Evolutionary conservation across 2,329 filamentous ascomycete species (phyloP), one percentile per base, ranked within the genome.

Genomic region (Madurella mycetomatis): DNA sequence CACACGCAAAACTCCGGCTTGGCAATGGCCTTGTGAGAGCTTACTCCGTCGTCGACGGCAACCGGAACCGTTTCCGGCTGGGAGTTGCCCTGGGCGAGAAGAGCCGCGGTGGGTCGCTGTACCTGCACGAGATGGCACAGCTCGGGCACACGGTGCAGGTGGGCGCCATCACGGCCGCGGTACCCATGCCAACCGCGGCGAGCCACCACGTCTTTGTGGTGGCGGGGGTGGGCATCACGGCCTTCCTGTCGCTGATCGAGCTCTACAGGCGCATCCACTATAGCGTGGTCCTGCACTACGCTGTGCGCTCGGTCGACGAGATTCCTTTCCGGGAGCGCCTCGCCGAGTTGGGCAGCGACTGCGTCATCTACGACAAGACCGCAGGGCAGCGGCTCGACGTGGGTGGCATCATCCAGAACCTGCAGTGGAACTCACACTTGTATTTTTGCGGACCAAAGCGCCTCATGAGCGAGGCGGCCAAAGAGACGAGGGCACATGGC

Each of bases 201-300:
- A 81, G 79, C 58, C 73, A 79, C 47, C 83, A 86, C 58, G 72
- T 87, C 40, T 81, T 86, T 61, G 78, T 88, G 31, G 82, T 76
- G 0, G 84, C 81, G 9, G 85, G 84, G 0, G 82, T 87, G 31
- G 85, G 84, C 0, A 79, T 87, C 57, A 87, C 85, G 1, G 84
- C 84, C 0, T 87, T 87, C 58, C 63, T 87, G 9, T 62, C 71
- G 1, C 69, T 82, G 19, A 63, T 81, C 2, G 68, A 77, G 47
- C 49, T 31, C 1, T 74, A 75, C 55, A 64, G 68, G 15, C 32
- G 61, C 4, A 77, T 79, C 55, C 73, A 82, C 62, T 78, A 69
- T 65, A 75, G 76, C 53, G 76, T 75, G 39, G 70, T 73, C 18
- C 66, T 87, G 41, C 83, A 87, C 67, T 85, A 83, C 56, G 82